Evolutionary conservation across 1,284 basidiomycete genomes (phyloP).

Genomic region (Violaceomyces palustris): DNA sequence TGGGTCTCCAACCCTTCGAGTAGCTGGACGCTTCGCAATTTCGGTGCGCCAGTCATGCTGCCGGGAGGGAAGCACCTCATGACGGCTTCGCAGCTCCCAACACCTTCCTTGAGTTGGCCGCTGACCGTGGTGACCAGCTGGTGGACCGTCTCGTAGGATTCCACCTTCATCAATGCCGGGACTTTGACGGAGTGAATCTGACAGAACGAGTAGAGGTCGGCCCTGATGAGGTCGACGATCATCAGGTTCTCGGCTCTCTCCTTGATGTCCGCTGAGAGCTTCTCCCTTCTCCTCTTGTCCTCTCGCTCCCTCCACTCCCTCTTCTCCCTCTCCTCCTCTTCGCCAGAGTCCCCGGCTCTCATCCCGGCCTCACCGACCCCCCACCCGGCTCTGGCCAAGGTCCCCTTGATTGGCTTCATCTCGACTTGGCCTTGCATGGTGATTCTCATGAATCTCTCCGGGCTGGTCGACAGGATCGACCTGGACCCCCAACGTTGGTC

Average conservation of each 20-base stretch:
- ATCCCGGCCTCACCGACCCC: constrained; percentile 33
- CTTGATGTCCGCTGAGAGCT: constrained; percentile 71
- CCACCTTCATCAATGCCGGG: constrained; percentile 78
- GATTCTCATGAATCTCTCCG: constrained; percentile 88
- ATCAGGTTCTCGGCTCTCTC: constrained; percentile 96
- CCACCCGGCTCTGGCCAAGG: constrained; percentile 44
- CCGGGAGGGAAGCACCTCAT: constrained; percentile 64
- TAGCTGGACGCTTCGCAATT: constrained; percentile 86
- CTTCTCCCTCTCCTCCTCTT: constrained; percentile 17
- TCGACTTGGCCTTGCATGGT: constrained; percentile 66
- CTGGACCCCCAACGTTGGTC: constrained; percentile 35
- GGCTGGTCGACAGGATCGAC: constrained; percentile 68
- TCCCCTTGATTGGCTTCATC: constrained; percentile 94
- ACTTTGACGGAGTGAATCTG: constrained; percentile 70
- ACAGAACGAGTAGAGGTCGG: constrained; percentile 75
- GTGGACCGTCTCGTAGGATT: constrained; percentile 92
- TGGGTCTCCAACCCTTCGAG: constrained; percentile 69
- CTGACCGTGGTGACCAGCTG: constrained; percentile 87
- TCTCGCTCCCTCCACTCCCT: constrained; percentile 21
- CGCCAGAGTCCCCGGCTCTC: constrained; percentile 9
- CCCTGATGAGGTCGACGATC: constrained; percentile 95
- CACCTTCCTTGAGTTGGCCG: constrained; percentile 56
- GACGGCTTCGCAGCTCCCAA: constrained; percentile 67
- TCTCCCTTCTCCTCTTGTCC: constrained; percentile 53
- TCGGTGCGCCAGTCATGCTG: constrained; percentile 97